Percentiles rank a stretch among this genome's conserved stretches.
phyloP scores from a whole-genome alignment of 768 basidiomycete species.

The Hirschioporus abietinus region DNA sequence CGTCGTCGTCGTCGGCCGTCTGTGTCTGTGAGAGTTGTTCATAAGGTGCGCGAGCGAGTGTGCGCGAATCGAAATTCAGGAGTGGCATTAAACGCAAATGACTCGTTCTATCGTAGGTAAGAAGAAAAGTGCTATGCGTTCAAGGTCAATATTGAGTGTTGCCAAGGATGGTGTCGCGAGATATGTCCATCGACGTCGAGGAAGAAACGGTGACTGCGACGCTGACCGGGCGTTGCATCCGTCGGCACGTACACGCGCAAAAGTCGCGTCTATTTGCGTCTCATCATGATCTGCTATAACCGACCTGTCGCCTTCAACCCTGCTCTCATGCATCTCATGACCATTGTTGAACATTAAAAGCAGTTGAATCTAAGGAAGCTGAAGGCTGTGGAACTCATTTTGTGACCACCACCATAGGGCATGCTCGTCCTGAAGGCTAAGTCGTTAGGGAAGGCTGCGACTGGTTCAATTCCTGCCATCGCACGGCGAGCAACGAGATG shows the following conservation, averaged over 20 bases:
- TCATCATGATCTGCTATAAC: neutral
- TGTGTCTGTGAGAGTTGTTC: slow-evolving; percentile 1
- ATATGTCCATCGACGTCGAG: neutral
- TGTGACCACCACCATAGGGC: neutral
- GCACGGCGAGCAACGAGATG: neutral
- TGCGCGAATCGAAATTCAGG: neutral
- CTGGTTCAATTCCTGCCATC: neutral
- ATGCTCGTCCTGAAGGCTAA: neutral
- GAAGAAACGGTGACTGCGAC: neutral
- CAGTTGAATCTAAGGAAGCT: neutral
- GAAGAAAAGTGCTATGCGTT: neutral
- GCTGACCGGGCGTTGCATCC: neutral
- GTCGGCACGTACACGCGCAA: neutral
- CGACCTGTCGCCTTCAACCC: neutral
- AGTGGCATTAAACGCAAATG: neutral
- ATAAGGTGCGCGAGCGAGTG: neutral
- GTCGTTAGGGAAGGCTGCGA: neutral
- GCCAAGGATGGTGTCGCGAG: neutral
- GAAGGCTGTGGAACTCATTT: neutral
- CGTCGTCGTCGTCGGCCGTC: neutral
- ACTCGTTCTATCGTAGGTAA: neutral
- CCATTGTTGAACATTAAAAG: neutral
- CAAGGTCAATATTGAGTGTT: neutral
- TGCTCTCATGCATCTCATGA: no score
- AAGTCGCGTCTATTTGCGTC: neutral